Conservation (phyloP, 148 eudicot genomes). For the Salicornia ramosissima region DNA sequence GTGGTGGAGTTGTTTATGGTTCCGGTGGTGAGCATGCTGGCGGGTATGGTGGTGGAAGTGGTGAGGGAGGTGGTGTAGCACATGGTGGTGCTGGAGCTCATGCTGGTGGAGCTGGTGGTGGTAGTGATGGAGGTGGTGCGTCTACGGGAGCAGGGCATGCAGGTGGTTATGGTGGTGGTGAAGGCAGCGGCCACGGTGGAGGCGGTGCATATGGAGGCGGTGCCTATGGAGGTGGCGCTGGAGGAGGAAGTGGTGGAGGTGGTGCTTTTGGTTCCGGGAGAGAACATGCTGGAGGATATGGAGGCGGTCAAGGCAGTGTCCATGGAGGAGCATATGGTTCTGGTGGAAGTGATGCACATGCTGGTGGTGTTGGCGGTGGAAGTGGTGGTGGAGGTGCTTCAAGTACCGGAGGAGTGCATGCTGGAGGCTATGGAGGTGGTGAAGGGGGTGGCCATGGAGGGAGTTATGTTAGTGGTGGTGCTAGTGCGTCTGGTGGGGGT, state of each 20-base stretch:
- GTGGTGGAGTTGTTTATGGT: conserved; percentile 18
- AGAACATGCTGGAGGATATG: conserved; percentile 27
- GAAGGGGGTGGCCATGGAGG: conserved; percentile 16
- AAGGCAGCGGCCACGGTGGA: conserved; percentile 17
- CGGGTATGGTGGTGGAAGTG: conserved; percentile 17
- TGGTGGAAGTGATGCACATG: conserved; percentile 17
- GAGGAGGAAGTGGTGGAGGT: conserved; percentile 27
- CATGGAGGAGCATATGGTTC: conserved; percentile 27
- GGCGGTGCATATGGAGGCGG: neutral
- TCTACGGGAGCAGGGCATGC: conserved; percentile 10
- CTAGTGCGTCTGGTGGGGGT: conserved; percentile 14
- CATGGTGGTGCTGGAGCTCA: conserved; percentile 20
- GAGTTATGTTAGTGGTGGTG: conserved; percentile 23
- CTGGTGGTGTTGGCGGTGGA: conserved; percentile 30
- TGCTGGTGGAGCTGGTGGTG: conserved; percentile 10
- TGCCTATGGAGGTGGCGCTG: conserved; percentile 20
- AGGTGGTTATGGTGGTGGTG: conserved; percentile 26
- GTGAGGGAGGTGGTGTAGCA: conserved; percentile 25
- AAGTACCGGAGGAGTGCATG: conserved; percentile 22
- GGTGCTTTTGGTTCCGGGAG: conserved; percentile 20
- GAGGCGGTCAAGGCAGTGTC: conserved; percentile 28
- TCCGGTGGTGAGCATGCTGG: conserved; percentile 22
- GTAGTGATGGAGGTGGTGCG: conserved; percentile 28
- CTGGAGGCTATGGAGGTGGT: conserved; percentile 27
- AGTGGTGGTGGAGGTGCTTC: conserved; percentile 35